These are phyloP conservation scores for Onygenales sp. DNA, from an alignment of 2,329 filamentous ascomycete genomes.

Conservation along the genomic window DNA sequence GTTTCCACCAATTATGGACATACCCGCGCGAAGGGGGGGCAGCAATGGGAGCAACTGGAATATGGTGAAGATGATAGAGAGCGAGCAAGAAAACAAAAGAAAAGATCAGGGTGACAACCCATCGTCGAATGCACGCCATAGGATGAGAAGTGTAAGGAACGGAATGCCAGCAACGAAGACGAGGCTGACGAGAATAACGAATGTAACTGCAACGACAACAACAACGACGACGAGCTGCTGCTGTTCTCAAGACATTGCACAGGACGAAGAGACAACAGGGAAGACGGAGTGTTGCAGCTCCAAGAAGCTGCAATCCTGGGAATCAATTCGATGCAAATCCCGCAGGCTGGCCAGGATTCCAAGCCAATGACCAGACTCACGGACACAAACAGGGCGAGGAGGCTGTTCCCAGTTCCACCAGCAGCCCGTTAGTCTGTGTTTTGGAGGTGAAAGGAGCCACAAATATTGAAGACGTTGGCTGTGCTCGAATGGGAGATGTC, in stretches of 20 bases:
- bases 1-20: conserved; percentile 9
- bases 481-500: no score
- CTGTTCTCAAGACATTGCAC: not conserved
- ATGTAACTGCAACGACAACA: not conserved
- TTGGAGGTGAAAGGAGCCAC: no score
- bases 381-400: no score
- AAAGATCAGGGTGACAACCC: conserved; percentile 5
- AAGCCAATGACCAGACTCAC: no score
- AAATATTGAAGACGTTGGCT: no score
- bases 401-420: no score
- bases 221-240: not conserved
- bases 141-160: not conserved
- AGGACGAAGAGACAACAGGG: not conserved
- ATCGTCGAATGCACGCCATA: conserved; percentile 9
- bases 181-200: conserved; percentile 1
- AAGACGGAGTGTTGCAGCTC: not conserved
- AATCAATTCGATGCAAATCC: no score
- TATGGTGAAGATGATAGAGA: conserved; percentile 3
- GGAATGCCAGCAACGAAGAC: not conserved
- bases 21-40: not conserved
- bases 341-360: no score
- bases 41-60: not conserved
- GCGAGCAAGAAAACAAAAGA: conserved; percentile 7
- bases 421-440: no score
- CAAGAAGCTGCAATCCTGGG: not conserved